Conservation (phyloP, 108 stramenopile species). For the Nannochloropsis oceanica region DNA sequence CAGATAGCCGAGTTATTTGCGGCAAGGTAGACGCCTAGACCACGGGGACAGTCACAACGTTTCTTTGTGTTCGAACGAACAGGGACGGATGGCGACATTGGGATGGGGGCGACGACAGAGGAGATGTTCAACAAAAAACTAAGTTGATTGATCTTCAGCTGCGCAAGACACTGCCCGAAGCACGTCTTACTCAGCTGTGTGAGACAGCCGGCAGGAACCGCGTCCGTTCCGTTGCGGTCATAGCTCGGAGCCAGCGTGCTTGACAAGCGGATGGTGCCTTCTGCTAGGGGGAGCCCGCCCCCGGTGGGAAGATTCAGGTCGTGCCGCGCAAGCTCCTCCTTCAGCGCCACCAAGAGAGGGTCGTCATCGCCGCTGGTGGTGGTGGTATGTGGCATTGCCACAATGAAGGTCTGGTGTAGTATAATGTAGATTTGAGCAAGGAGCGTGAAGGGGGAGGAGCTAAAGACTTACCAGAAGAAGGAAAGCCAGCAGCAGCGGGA, state of each 20-base stretch:
- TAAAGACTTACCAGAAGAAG: too few species aligned
- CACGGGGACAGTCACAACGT: background rate
- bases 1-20: background rate
- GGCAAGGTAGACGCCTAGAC: background rate
- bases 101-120: background rate
- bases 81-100: background rate
- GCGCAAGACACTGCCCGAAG: background rate
- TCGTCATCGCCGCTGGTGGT: too few species aligned
- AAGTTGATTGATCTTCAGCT: background rate
- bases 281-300: background rate
- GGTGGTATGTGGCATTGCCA: too few species aligned
- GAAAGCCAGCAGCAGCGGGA: too few species aligned
- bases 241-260: background rate
- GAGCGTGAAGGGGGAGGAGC: too few species aligned
- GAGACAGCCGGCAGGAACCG: background rate
- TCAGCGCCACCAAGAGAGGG: too few species aligned
- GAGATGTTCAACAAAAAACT: background rate
- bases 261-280: background rate
- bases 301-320: background rate
- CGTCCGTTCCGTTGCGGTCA: background rate
- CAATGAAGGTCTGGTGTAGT: too few species aligned
- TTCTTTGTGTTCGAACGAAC: background rate
- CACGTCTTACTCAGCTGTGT: background rate
- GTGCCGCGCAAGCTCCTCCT: too few species aligned
- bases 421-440: too few species aligned